phyloP scores from a whole-genome alignment of 495 filamentous ascomycete species.

The Tuber indicum region DNA sequence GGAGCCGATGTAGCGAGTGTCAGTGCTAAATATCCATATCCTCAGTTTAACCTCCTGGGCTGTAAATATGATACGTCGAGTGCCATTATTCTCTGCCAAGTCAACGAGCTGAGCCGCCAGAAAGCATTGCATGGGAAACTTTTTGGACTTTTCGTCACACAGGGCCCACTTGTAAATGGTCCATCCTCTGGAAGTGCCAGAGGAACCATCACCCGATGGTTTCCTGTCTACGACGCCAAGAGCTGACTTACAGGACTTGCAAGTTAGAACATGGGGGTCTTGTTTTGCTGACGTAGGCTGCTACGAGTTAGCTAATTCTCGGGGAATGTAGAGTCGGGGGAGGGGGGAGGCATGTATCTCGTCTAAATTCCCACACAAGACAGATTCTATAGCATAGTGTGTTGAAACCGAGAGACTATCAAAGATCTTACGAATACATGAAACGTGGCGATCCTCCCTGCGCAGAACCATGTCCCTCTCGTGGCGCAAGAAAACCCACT shows the following conservation, averaged over 20 bases:
- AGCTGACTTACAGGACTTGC: constrained; percentile 24
- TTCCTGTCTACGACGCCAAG: constrained; percentile 29
- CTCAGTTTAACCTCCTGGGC: constrained; percentile 33
- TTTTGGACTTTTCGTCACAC: constrained; percentile 47
- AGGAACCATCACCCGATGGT: background rate
- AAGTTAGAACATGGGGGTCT: constrained; percentile 10
- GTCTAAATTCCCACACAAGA: constrained; percentile 33
- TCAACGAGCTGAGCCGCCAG: constrained; percentile 20
- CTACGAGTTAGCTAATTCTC: constrained; percentile 6
- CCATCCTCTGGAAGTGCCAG: constrained; percentile 14
- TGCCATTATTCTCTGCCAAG: constrained; percentile 22
- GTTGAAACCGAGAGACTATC: constrained; percentile 51
- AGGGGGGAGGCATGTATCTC: constrained; percentile 29
- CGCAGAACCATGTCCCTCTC: constrained; percentile 3
- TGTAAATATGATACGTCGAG: constrained; percentile 20
- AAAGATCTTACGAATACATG: constrained; percentile 40
- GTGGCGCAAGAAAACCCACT: constrained; percentile 29
- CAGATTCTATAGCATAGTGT: constrained; percentile 46
- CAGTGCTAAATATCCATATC: constrained; percentile 65
- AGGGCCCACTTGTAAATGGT: constrained; percentile 42
- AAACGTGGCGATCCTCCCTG: background rate
- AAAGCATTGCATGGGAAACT: constrained; percentile 45
- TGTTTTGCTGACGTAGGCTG: constrained; percentile 38
- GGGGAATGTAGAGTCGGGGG: background rate
- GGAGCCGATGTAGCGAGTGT: constrained; percentile 53